Percentiles rank a stretch among this genome's conserved stretches.
Conservation (phyloP, 805 yeast genomes). For the Maudiozyma barnettii region DNA sequence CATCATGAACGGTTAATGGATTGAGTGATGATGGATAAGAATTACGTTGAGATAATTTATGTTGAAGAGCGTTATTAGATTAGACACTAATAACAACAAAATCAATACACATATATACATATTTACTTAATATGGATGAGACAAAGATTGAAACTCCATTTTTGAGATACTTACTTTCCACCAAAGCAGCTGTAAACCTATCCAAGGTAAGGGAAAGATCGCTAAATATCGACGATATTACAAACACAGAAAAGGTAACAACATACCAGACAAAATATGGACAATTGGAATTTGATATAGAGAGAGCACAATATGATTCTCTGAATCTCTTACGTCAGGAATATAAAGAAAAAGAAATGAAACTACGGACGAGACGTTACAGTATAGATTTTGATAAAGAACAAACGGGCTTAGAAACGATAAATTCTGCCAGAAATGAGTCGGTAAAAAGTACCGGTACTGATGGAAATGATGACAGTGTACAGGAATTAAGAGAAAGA, state of each 20-base stretch:
- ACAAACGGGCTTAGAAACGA: constrained; percentile 2
- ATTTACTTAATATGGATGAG: neutral
- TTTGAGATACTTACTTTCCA: constrained; percentile 1
- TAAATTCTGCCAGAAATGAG: neutral
- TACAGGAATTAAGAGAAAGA: constrained; percentile 28
- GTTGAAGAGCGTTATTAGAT: no score
- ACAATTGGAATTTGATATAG: constrained; percentile 1
- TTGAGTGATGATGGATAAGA: no score
- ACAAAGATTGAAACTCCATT: neutral
- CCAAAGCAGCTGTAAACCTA: constrained; percentile 2
- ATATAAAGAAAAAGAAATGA: constrained; percentile 12
- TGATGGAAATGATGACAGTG: neutral
- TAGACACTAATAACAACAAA: no score
- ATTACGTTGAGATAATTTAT: no score
- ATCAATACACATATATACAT: no score
- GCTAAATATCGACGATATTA: neutral
- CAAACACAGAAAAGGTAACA: neutral
- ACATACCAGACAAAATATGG: neutral
- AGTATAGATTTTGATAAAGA: constrained; percentile 26
- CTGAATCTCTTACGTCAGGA: constrained; percentile 3
- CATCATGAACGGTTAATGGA: no score
- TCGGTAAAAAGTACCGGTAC: neutral
- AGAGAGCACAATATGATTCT: neutral
- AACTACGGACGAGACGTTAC: constrained; percentile 15
- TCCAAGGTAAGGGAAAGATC: neutral